Conservation (phyloP, 768 basidiomycete genomes). For the Russula abietina region DNA sequence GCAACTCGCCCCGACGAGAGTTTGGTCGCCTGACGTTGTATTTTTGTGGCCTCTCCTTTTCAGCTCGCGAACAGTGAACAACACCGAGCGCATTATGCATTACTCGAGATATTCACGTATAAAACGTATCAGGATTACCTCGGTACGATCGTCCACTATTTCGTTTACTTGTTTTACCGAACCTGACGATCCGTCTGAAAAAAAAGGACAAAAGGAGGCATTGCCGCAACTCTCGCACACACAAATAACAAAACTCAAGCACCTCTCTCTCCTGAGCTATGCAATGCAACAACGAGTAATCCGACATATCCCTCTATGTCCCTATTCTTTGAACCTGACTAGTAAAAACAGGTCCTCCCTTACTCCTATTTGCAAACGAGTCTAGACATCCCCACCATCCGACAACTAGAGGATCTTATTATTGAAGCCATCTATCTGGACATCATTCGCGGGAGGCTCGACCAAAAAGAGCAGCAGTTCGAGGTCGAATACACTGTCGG, state of each 20-base stretch:
- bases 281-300: conserved; percentile 72
- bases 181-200: conserved; percentile 12
- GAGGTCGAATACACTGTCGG: conserved; percentile 93
- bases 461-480: conserved; percentile 84
- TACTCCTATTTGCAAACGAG: conserved; percentile 66
- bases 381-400: conserved; percentile 71
- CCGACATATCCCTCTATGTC: conserved; percentile 11
- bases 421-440: conserved; percentile 96
- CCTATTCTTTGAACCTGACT: neutral
- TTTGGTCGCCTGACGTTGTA: no score
- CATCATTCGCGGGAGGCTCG: conserved; percentile 83
- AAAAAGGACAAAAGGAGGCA: conserved; percentile 60
- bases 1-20: neutral
- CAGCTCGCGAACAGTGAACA: conserved; percentile 68
- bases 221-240: conserved; percentile 64
- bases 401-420: conserved; percentile 92
- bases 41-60: neutral
- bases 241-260: conserved; percentile 85
- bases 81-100: conserved; percentile 49
- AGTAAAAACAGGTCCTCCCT: conserved; percentile 58
- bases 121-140: conserved; percentile 81
- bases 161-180: neutral
- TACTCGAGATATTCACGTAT: conserved; percentile 87
- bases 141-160: conserved; percentile 38
- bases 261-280: conserved; percentile 84